Evolutionary conservation across 306 rosid species (phyloP), one percentile per base, ranked within the genome.

Genomic region (Acacia crassicarpa): DNA sequence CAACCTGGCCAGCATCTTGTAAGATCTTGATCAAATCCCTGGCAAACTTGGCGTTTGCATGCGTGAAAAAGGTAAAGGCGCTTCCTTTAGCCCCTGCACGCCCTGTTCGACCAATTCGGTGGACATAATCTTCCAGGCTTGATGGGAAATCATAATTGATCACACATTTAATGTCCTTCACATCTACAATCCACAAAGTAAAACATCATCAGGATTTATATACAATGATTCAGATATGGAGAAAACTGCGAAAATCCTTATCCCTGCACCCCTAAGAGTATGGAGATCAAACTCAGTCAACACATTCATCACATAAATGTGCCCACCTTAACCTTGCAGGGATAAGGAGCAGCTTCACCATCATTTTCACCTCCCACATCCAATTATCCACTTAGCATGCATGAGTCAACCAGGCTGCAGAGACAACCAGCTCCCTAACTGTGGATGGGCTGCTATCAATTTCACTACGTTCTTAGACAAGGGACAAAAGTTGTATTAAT

Each of bases 311-410:
- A 87, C 69, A 84, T 65, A 85, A 88, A 95, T 95, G 97, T 95
- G 99, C 99, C 98, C 99, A 95, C 98, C 99, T 95, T 88, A 87
- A 88, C 89, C 89, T 89, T 86, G 88, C 95, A 93, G 99, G 99
- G 98, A 95, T 95, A 95, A 95, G 97, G 94, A 93, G 95, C 93
- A 93, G 98, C 92, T 87, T 93, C 97, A 88, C 90, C 90, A 91
- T 86, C 91, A 88, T 59, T 82, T 85, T 77, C 91, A 87, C 74
- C 90, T 86, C 91, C 89, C 88, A 88, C 78, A 85, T 86, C 75
- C 91, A 90, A 93, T 87, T 87, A 86, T 88, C 79, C 65, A 86
- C 87, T 84, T 91, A 83, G 93, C 92, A 87, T 86, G 91, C 46
- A 80, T 87, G 94, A 91, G 99, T 95, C 99, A 92, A 95, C 98